A percentile compares a stretch with the other conserved stretches of the same genome.
Conservation (phyloP, 805 yeast species). For the Cyberlindnera xylosilytica region DNA sequence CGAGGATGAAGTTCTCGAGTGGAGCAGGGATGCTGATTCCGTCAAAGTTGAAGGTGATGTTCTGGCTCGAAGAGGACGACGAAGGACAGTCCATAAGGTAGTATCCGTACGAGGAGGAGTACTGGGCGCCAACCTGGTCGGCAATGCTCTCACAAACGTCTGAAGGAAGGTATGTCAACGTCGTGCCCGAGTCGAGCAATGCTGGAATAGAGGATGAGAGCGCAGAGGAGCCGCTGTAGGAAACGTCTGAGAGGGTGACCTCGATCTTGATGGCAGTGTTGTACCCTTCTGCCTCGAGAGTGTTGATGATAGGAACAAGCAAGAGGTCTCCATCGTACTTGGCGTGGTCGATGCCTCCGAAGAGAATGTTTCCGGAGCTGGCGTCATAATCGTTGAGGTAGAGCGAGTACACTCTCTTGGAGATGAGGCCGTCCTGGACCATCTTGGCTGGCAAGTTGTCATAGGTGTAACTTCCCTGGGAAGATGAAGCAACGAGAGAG, state of each 20-base stretch:
- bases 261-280: constrained; percentile 43
- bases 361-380: constrained; percentile 51
- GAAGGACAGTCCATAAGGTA: constrained; percentile 45
- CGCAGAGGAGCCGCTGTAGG: constrained; percentile 5
- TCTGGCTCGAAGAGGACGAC: constrained; percentile 7
- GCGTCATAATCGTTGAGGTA: constrained; percentile 47
- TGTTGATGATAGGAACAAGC: constrained; percentile 42
- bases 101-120: constrained; percentile 38
- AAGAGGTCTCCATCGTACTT: constrained; percentile 53
- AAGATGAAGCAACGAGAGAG: constrained; percentile 15
- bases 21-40: constrained; percentile 57
- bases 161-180: constrained; percentile 43
- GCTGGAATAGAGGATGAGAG: constrained; percentile 28
- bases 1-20: constrained; percentile 32
- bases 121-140: constrained; percentile 40
- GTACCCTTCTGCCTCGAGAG: constrained; percentile 30
- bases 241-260: constrained; percentile 36
- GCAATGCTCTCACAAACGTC: constrained; percentile 36
- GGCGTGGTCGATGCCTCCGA: constrained; percentile 70
- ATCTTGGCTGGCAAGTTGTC: constrained; percentile 65
- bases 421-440: constrained; percentile 54
- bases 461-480: constrained; percentile 39
- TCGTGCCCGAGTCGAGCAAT: constrained; percentile 43
- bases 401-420: constrained; percentile 57
- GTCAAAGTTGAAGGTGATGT: constrained; percentile 43